A percentile compares a stretch with the other conserved stretches of the same genome.
Conservation (phyloP, 208 protist species). For the Crithidia expoeki region DNA sequence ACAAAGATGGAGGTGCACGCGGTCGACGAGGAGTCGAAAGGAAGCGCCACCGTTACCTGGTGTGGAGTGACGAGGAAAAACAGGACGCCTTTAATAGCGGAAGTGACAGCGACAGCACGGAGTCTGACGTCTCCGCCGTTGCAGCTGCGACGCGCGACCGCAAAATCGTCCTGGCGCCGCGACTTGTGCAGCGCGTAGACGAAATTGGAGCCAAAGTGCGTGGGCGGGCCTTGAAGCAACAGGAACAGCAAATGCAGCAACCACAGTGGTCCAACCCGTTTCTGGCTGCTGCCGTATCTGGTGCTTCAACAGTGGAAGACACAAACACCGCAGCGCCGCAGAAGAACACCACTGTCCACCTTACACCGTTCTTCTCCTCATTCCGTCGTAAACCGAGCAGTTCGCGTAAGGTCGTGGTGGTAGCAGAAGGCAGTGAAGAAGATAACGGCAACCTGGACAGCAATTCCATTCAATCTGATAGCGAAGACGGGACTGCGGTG, state of each 20-base stretch:
- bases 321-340: not conserved
- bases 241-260: not conserved
- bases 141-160: not conserved
- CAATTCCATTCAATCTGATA: not conserved
- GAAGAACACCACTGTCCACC: not conserved
- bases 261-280: not conserved
- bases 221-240: conserved; percentile 1
- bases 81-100: not conserved
- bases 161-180: conserved; percentile 15
- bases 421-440: not conserved
- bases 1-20: not conserved
- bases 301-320: too few relatives aligned
- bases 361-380: not conserved
- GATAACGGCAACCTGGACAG: not conserved
- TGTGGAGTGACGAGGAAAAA: not conserved
- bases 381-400: not conserved
- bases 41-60: conserved; percentile 24
- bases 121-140: not conserved
- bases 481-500: not conserved
- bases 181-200: conserved; percentile 30
- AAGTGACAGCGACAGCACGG: conserved; percentile 8
- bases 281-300: not conserved
- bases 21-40: not conserved
- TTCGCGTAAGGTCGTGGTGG: conserved; percentile 1
- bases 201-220: conserved; percentile 25